Evolutionary conservation across 768 basidiomycete genomes (phyloP).

Genomic region (Suillus bovinus): DNA sequence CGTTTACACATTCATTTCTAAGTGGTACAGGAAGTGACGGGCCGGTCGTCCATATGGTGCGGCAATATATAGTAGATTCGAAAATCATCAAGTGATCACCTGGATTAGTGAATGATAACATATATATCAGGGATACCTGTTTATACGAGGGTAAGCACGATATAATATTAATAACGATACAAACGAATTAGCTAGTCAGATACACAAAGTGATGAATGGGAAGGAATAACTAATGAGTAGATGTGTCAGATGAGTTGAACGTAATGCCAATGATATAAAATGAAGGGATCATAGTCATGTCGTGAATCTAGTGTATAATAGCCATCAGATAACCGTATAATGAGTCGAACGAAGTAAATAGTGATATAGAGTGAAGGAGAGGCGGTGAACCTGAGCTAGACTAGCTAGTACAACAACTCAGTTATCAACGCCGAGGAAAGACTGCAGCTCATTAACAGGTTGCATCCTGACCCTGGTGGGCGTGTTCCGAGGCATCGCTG

Average conservation of each 20-base stretch:
- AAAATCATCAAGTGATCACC: not conserved
- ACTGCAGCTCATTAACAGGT: slow-evolving; percentile 26
- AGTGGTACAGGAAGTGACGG: too few relatives aligned
- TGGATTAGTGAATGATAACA: not conserved
- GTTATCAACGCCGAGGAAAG: slow-evolving; percentile 20
- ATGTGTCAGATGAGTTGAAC: not conserved
- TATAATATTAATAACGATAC: not conserved
- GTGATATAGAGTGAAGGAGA: slow-evolving; percentile 5
- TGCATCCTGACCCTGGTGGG: slow-evolving; percentile 6
- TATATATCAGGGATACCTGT: not conserved
- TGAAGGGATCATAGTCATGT: slow-evolving; percentile 8
- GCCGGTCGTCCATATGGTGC: not conserved
- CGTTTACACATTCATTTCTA: too few relatives aligned
- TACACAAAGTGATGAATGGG: not conserved
- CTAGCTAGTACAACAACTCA: not conserved
- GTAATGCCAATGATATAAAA: not conserved
- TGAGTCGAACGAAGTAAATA: not conserved
- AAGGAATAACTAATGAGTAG: slow-evolving; percentile 5
- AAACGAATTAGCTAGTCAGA: slow-evolving; percentile 14
- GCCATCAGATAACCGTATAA: not conserved
- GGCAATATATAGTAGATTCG: not conserved
- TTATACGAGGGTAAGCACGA: not conserved
- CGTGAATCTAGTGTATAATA: not conserved
- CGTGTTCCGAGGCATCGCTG: not conserved
- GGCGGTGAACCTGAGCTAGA: not conserved